Evolutionary conservation across 768 basidiomycete genomes (phyloP), one percentile per base, ranked within the genome.

Genomic region (Mycena olivaceomarginata): DNA sequence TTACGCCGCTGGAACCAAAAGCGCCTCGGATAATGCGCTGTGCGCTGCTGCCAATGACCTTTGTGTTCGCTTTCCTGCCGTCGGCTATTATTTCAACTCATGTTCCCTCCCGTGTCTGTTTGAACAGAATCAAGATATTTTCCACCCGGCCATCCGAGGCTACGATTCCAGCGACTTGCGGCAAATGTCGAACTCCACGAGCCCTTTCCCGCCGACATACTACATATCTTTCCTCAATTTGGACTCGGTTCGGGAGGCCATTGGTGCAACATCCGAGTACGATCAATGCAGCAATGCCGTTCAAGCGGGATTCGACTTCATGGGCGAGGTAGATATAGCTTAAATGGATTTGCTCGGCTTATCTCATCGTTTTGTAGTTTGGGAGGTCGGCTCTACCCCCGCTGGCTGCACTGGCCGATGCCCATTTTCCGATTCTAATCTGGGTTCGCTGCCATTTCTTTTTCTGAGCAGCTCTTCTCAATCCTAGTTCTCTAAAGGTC

Each of bases 151-250:
- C 15, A 59, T 73, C 43, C 22, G 20, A 7, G 72, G 67, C 4
- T 25, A 37, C 16, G 71, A 77, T n/a, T 37, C 76, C 2, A 65
- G 57, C 51, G 56, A 75, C 40, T 31, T 75, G 39, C 37, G 37
- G 25, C 75, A 73, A 72, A 80, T 85, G 9, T 86, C 88, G 80
- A 87, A 85, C 43, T 79, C 82, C 8, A 81, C 84, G 0, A 80
- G 85, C 11, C 57, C 79, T 6, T 89, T 88, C 76, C 89, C 90
- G 1, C 85, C 88, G 0, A 84, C 85, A 39, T 86, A 85, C 75
- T 89, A 89, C 53, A 37, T 84, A 39, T 72, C 78, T 18, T 89
- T 85, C 73, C 79, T 90, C 25, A 64, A n/a, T 1, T 78, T 75
- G 4, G 25, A 82, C 1, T 77, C 82, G n/a, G 81, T 89, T 2